Base-by-base conservation (phyloP, 2,329 filamentous ascomycete genomes). In the Aschersonia sp. region DNA sequence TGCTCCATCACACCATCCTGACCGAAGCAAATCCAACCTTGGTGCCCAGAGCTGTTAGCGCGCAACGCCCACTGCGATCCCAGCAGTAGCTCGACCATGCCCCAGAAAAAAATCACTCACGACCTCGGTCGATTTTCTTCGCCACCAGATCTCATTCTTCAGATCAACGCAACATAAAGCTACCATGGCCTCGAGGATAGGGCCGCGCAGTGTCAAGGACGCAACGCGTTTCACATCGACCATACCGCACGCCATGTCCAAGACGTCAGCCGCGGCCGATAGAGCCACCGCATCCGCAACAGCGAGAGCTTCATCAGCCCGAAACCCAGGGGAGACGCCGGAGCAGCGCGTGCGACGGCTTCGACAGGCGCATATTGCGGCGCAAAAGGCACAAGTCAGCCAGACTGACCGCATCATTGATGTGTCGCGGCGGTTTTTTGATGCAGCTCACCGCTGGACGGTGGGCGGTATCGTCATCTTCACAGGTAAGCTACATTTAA, bases 121-220 rank as follows among this genome's bases (percentile, higher is more conserved):
- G 20, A 20, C 20, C 20, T 20, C 20, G 20, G 20, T 20, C 20
- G 20, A 20, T 20, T 20, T 20, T 20, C 20, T 20, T 20, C 20
- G 20, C 20, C 20, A 20, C 20, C 20, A 20, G 20, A 20, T 20
- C 20, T 20, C 20, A 20, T 20, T 20, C 1, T 20, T 20, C 20
- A 20, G 20, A 20, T 20, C 20, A 20, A 20, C 20, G 20, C 20
- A 20, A 20, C 20, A 20, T 20, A 20, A 20, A 20, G 20, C 20
- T 20, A 20, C 35, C 45, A 71, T 70, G 68, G 63, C 65, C 49
- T 64, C 65, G 35, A 62, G 64, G 55, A 64, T 70, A 43, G 69
- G 68, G 54, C 74, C 83, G 51, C 82, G 84, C 61, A 85, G 79
- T 67, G 81, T 85, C 62, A 78, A 78, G 57, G 85, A 89, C 63